Base-by-base conservation (phyloP, 495 filamentous ascomycete genomes). In the Penicillium lagena region DNA sequence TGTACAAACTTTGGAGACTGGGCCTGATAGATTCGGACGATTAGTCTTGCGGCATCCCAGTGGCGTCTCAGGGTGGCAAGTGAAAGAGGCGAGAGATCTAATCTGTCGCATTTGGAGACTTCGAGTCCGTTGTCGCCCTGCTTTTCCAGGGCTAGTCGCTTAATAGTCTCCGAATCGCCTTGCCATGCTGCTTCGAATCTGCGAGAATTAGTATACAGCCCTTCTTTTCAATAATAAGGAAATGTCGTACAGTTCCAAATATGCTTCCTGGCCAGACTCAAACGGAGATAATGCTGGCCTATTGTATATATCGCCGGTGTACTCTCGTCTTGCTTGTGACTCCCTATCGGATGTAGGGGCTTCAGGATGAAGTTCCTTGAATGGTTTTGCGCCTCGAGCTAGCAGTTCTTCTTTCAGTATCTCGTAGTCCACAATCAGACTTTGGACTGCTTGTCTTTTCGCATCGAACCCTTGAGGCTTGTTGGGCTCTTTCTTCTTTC, bases 121-220 rank as follows among this genome's bases (percentile, higher is more conserved):
- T 79, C 68, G 7, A 87, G 66, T 27, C 61, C 49, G 8, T 55
- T 39, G 2, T 50, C 43, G 8, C 67, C 61, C 68, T 76, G 73
- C 30, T 58, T 49, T 41, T 54, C 51, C 46, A 78, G 49, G n/a
- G 79, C 77, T 27, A 80, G 61, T 7, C 36, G 35, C 37, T 72
- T 70, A 33, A 78, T 63, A 4, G 65, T 80, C 0, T 73, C 66
- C 1, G 83, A 35, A 51, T 90, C 79, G 4, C 82, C 82, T n/a
- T 41, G 45, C 81, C 82, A 89, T 1, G 78, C 79, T 9, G 85
- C 84, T 55, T 88, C 76, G 43, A 86, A 87, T 48, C 70, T 81
- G 58, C 36, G 11, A 15, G 13, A 12, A 9, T 17, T 9, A 28
- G 14, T 40, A 31, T 61, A 14, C 52, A 12, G 31, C 7, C 1